phyloP scores from a whole-genome alignment of 2,329 filamentous ascomycete species.

The Epichloe gansuensis region DNA sequence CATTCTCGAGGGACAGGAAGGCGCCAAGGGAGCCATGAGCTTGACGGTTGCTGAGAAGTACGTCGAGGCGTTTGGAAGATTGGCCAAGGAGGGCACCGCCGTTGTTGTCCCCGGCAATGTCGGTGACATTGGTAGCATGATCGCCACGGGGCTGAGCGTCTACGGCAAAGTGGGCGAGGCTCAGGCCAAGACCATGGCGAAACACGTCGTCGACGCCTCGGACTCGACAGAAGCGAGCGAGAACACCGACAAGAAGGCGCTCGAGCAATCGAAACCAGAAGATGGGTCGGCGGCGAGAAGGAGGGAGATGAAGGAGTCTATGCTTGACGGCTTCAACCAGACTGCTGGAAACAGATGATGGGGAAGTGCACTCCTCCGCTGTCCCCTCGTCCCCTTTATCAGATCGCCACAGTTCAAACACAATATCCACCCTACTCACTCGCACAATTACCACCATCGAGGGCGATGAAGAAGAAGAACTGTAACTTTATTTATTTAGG shows the following conservation, averaged over 20 bases:
- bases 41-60: constrained; percentile 94
- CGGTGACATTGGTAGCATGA: constrained; percentile 92
- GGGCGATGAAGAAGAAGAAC: too few species aligned
- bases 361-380: not conserved
- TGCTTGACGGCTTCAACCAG: constrained; percentile 29
- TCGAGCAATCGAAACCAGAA: constrained; percentile 9
- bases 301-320: constrained; percentile 25
- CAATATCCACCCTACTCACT: not conserved
- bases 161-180: constrained; percentile 85
- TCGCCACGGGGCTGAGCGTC: constrained; percentile 87
- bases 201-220: constrained; percentile 28
- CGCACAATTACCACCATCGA: not conserved
- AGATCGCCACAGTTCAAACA: not conserved
- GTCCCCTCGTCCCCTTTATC: too few species aligned
- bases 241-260: constrained; percentile 8
- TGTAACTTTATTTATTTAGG: too few species aligned
- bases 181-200: constrained; percentile 57
- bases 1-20: constrained; percentile 59
- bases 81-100: constrained; percentile 90
- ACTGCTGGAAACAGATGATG: constrained; percentile 20
- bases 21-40: constrained; percentile 74
- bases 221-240: constrained; percentile 10
- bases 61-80: constrained; percentile 82
- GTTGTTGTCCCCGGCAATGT: constrained; percentile 95
- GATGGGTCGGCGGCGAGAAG: constrained; percentile 7